These are phyloP conservation scores for Didymella lethalis DNA, from an alignment of 2,329 filamentous ascomycete genomes.

Conservation along the genomic window DNA sequence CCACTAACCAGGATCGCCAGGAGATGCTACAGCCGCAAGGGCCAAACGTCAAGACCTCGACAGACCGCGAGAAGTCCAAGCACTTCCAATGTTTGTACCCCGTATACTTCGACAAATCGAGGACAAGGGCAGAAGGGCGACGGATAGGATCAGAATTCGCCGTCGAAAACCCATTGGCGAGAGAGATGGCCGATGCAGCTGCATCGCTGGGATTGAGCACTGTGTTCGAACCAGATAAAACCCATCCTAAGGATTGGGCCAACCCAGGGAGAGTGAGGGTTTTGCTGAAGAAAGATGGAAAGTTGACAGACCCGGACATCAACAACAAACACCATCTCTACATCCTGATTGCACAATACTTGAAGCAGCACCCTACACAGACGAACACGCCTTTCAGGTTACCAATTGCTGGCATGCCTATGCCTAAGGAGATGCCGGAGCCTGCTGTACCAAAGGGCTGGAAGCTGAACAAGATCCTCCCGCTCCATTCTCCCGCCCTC, in stretches of 20 bases:
- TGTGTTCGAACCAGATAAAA: constrained; percentile 88
- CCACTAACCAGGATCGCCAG: constrained; percentile 31
- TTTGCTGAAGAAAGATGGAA: constrained; percentile 70
- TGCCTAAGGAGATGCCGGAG: constrained; percentile 71
- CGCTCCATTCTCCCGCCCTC: constrained; percentile 86
- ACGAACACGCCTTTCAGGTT: constrained; percentile 74
- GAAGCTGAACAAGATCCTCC: constrained; percentile 86
- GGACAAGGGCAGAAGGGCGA: constrained; percentile 79
- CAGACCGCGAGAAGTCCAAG: constrained; percentile 67
- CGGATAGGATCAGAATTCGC: constrained; percentile 77
- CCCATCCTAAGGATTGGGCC: constrained; percentile 95
- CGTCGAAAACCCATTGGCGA: constrained; percentile 83
- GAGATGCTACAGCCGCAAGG: constrained; percentile 49
- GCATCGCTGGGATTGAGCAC: constrained; percentile 70
- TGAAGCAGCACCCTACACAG: constrained; percentile 79
- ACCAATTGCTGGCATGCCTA: constrained; percentile 75
- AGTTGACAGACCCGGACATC: constrained; percentile 59
- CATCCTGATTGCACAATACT: constrained; percentile 77
- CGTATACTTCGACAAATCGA: constrained; percentile 86
- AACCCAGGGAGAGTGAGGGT: constrained; percentile 93
- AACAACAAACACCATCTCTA: constrained; percentile 90
- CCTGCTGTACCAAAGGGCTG: constrained; percentile 78
- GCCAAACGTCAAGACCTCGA: constrained; percentile 52
- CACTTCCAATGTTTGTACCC: constrained; percentile 92
- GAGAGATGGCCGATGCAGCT: constrained; percentile 84